Percentiles rank a stretch among this genome's conserved stretches.
These are phyloP conservation scores for Teratosphaeria epicoccoides DNA, from an alignment of 2,329 filamentous ascomycete species.

Conservation along the genomic window DNA sequence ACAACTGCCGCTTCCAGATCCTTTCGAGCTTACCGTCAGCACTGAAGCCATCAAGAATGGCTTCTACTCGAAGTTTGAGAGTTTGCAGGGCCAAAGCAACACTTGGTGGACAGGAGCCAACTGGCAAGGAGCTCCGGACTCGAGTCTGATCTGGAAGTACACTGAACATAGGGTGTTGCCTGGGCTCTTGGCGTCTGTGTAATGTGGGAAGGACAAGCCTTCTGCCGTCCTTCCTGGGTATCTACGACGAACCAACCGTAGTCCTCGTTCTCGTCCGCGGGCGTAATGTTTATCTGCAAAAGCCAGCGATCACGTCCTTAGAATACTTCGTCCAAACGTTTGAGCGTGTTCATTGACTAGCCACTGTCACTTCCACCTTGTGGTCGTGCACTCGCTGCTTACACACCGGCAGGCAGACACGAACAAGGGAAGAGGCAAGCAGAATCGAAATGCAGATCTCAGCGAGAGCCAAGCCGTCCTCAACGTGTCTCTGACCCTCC, in stretches of 20 bases:
- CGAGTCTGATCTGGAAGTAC: constrained; percentile 20
- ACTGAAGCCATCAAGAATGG: constrained; percentile 13
- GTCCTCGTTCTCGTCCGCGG: background rate
- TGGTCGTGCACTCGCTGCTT: too few species aligned
- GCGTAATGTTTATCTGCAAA: background rate
- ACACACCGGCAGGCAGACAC: too few species aligned
- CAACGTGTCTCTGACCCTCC: background rate
- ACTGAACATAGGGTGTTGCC: constrained; percentile 8
- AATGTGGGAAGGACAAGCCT: background rate
- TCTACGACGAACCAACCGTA: background rate
- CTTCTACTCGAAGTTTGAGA: constrained; percentile 15
- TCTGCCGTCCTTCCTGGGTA: background rate
- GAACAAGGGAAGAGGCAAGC: too few species aligned
- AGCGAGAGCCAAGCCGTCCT: too few species aligned
- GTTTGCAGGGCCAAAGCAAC: constrained; percentile 14
- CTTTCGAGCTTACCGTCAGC: constrained; percentile 15
- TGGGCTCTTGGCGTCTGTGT: background rate
- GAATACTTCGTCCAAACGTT: too few species aligned
- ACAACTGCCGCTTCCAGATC: background rate
- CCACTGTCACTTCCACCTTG: too few species aligned
- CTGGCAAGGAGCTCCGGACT: constrained; percentile 22
- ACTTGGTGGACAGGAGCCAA: constrained; percentile 21
- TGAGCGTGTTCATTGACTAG: too few species aligned
- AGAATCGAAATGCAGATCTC: too few species aligned
- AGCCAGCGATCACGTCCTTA: too few species aligned